Conservation (phyloP, 2,329 filamentous ascomycete species). For the Apiospora koreana region DNA sequence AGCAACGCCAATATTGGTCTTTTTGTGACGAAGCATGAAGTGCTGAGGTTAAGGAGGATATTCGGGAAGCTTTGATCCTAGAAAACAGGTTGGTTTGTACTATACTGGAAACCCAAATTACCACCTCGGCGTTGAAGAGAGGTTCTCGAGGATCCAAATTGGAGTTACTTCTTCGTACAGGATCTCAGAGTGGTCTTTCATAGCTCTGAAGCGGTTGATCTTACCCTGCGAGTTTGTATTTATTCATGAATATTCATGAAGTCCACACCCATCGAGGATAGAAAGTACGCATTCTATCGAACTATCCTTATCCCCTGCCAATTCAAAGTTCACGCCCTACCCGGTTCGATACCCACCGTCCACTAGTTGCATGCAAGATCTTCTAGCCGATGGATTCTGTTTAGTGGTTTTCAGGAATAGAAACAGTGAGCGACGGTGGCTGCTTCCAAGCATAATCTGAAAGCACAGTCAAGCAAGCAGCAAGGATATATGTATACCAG, state of each 20-base stretch:
- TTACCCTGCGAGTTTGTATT: no score
- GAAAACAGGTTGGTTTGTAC: background rate
- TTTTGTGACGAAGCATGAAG: slow-evolving; percentile 56
- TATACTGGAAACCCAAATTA: background rate
- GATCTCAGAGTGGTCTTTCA: no score
- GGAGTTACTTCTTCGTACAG: no score
- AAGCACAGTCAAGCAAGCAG: background rate
- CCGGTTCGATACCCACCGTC: background rate
- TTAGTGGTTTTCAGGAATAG: background rate
- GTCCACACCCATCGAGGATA: no score
- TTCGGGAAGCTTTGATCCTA: background rate
- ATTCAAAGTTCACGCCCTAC: background rate
- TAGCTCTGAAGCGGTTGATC: no score
- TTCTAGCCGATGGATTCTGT: background rate
- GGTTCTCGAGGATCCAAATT: background rate
- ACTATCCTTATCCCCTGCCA: background rate
- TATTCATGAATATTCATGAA: no score
- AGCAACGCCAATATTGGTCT: slow-evolving; percentile 32
- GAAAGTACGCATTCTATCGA: no score
- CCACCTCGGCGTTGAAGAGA: background rate
- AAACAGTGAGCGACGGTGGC: background rate
- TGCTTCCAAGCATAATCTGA: no score
- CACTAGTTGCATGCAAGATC: background rate
- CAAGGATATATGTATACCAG: background rate
- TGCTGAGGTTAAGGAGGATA: slow-evolving; percentile 42